Percentiles rank a stretch among this genome's conserved stretches.
Evolutionary conservation across 352 stramenopile species (phyloP).

Genomic region (Pythium monospermum): DNA sequence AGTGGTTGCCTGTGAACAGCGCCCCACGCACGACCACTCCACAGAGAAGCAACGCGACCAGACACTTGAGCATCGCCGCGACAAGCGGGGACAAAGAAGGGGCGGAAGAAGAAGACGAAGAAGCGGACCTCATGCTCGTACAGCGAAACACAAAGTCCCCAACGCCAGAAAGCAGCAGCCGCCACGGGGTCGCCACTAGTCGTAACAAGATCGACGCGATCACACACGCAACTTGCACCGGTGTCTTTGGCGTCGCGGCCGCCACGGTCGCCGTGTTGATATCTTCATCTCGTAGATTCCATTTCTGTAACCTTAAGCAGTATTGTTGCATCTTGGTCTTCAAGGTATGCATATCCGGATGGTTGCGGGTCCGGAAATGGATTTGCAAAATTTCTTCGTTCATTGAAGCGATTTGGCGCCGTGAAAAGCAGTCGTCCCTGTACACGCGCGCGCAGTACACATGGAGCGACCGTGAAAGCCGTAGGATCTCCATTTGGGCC

Average conservation of each 20-base stretch:
- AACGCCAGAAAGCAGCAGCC: slow-evolving; percentile 39
- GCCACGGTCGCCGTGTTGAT: slow-evolving; percentile 54
- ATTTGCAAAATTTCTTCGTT: slow-evolving; percentile 80
- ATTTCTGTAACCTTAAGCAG: slow-evolving; percentile 49
- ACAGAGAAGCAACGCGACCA: slow-evolving; percentile 30
- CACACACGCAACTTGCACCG: slow-evolving; percentile 42
- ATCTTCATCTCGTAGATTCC: slow-evolving; percentile 62
- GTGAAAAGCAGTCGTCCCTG: slow-evolving; percentile 64
- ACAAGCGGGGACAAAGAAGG: no score
- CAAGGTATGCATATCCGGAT: slow-evolving; percentile 63
- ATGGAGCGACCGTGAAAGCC: slow-evolving; percentile 59
- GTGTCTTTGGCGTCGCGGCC: slow-evolving; percentile 35
- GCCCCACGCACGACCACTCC: slow-evolving; percentile 30
- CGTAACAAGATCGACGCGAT: slow-evolving; percentile 36
- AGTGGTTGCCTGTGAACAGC: slow-evolving; percentile 30
- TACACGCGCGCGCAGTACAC: slow-evolving; percentile 66
- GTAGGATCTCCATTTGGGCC: slow-evolving; percentile 61
- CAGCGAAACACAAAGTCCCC: slow-evolving; percentile 55
- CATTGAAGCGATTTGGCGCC: slow-evolving; percentile 68
- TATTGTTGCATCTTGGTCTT: slow-evolving; percentile 65
- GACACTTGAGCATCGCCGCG: slow-evolving; percentile 30
- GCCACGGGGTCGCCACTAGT: slow-evolving; percentile 32
- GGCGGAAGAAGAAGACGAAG: no score
- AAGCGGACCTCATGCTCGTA: slow-evolving; percentile 15
- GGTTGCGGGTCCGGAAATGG: slow-evolving; percentile 64